These are phyloP conservation scores for Lachnellula hyalina DNA, from an alignment of 2,329 filamentous ascomycete genomes.

Conservation along the genomic window DNA sequence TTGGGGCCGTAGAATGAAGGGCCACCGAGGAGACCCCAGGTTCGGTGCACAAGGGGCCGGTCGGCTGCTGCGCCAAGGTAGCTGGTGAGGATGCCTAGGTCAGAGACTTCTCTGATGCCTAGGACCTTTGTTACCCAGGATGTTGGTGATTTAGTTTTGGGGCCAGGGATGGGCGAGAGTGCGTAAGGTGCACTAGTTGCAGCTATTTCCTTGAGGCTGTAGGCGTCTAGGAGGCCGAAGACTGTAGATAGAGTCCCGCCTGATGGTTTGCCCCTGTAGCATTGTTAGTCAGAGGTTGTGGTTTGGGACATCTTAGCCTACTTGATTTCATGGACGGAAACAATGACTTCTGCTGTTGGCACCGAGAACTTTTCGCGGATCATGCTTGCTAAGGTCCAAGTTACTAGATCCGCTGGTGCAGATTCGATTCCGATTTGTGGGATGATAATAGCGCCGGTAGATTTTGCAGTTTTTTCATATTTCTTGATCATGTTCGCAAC, in stretches of 20 bases:
- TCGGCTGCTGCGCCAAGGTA: constrained; percentile 48
- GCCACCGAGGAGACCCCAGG: constrained; percentile 52
- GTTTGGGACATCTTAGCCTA: constrained; percentile 17
- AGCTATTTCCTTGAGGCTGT: constrained; percentile 42
- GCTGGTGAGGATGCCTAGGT: constrained; percentile 51
- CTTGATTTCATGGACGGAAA: constrained; percentile 43
- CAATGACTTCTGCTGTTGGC: constrained; percentile 47
- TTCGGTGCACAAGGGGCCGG: constrained; percentile 50
- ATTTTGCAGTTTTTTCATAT: constrained; percentile 48
- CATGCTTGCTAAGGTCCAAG: constrained; percentile 44
- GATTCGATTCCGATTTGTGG: constrained; percentile 60
- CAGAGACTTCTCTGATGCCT: constrained; percentile 44
- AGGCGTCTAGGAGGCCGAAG: constrained; percentile 52
- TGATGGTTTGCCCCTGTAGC: constrained; percentile 45
- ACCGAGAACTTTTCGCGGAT: constrained; percentile 46
- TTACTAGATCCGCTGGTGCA: constrained; percentile 53
- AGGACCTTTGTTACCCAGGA: constrained; percentile 43
- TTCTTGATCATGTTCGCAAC: constrained; percentile 55
- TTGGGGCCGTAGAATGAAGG: constrained; percentile 53
- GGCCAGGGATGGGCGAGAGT: constrained; percentile 48
- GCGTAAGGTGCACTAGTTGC: constrained; percentile 47
- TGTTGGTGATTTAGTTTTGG: constrained; percentile 21
- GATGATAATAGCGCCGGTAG: constrained; percentile 53
- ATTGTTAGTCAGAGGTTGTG: constrained; percentile 4
- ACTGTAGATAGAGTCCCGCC: constrained; percentile 66